A percentile compares a stretch with the other conserved stretches of the same genome.
Conservation (phyloP, 1,284 basidiomycete species). For the Ganoderma boninense region DNA sequence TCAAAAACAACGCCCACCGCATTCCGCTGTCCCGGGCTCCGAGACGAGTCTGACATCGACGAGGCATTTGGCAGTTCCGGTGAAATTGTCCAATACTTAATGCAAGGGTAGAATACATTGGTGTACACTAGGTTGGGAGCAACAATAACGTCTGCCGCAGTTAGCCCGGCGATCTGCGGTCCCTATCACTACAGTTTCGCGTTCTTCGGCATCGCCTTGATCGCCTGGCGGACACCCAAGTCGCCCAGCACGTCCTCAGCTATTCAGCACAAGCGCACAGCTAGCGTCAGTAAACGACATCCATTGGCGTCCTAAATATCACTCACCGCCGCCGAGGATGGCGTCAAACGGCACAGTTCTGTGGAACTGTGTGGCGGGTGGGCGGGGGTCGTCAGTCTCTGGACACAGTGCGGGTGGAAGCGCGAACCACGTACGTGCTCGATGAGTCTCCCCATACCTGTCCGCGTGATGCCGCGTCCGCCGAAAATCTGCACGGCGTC, state of each 20-base stretch:
- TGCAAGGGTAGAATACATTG: slow-evolving; percentile 13
- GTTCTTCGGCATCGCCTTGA: slow-evolving; percentile 70
- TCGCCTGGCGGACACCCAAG: slow-evolving; percentile 74
- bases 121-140: slow-evolving; percentile 12
- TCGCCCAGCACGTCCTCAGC: slow-evolving; percentile 77
- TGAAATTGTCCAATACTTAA: neutral
- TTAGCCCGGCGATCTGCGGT: neutral
- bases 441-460: slow-evolving; percentile 63
- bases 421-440: slow-evolving; percentile 60
- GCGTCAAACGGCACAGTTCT: slow-evolving; percentile 73
- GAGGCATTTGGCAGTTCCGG: too few relatives aligned
- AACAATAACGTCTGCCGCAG: neutral
- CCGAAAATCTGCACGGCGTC: slow-evolving; percentile 66
- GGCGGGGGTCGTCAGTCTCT: slow-evolving; percentile 20
- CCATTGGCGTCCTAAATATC: neutral
- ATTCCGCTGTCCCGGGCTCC: neutral
- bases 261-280: slow-evolving; percentile 27
- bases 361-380: slow-evolving; percentile 56
- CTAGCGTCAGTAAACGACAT: slow-evolving; percentile 15
- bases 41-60: neutral
- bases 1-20: slow-evolving; percentile 2
- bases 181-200: slow-evolving; percentile 51
- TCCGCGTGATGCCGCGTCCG: slow-evolving; percentile 59
- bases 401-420: slow-evolving; percentile 12
- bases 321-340: slow-evolving; percentile 69